A percentile compares a stretch with the other conserved stretches of the same genome.
phyloP scores from a whole-genome alignment of 805 yeast species.

The Blastobotrys terrestris region DNA sequence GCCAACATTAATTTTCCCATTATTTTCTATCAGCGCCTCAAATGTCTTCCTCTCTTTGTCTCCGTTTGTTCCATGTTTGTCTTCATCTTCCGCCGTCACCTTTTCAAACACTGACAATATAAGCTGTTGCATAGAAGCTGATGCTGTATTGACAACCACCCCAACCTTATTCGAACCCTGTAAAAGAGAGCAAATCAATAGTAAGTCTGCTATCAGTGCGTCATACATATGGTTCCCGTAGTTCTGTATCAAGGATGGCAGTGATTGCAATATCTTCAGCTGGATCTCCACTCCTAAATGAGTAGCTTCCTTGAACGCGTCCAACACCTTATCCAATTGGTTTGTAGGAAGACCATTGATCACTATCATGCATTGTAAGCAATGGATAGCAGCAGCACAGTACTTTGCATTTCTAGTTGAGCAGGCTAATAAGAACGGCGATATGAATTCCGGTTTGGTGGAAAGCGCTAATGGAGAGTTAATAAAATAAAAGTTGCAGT shows the following conservation, averaged over 20 bases:
- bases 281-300: slow-evolving; percentile 77
- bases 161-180: slow-evolving; percentile 63
- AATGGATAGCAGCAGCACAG: slow-evolving; percentile 64
- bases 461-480: slow-evolving; percentile 29
- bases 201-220: slow-evolving; percentile 47
- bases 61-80: slow-evolving; percentile 21
- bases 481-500: no score
- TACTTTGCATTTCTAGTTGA: slow-evolving; percentile 69
- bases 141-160: slow-evolving; percentile 82
- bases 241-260: slow-evolving; percentile 66
- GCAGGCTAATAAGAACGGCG: slow-evolving; percentile 70
- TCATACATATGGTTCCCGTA: slow-evolving; percentile 54
- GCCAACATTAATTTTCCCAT: slow-evolving; percentile 41
- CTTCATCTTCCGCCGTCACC: slow-evolving; percentile 38
- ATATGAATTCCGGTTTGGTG: slow-evolving; percentile 47
- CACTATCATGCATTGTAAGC: slow-evolving; percentile 56
- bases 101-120: slow-evolving; percentile 73
- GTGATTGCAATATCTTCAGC: slow-evolving; percentile 73
- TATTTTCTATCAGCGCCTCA: slow-evolving; percentile 30
- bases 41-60: slow-evolving; percentile 17
- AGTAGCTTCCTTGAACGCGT: slow-evolving; percentile 66
- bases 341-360: slow-evolving; percentile 48
- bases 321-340: slow-evolving; percentile 49
- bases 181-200: slow-evolving; percentile 65
- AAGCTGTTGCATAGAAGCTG: slow-evolving; percentile 87